phyloP scores from a whole-genome alignment of 257 asterid species.

The Penstemon barbatus region DNA sequence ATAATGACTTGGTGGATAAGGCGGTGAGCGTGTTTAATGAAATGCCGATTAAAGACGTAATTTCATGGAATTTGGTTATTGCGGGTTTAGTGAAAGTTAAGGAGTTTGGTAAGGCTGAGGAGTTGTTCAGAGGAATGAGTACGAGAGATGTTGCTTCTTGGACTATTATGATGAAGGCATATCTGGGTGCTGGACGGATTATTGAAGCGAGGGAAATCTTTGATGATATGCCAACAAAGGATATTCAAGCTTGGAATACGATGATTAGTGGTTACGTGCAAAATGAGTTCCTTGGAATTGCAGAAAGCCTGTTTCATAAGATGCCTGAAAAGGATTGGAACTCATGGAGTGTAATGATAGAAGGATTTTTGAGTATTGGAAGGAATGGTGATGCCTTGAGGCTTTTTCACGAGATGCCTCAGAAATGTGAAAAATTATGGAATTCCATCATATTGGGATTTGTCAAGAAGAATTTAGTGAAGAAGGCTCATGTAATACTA shows the following conservation, averaged over 20 bases:
- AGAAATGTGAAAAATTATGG: slow-evolving; percentile 45
- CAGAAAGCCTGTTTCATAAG: slow-evolving; percentile 62
- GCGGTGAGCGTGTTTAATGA: slow-evolving; percentile 41
- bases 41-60: slow-evolving; percentile 54
- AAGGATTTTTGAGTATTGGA: slow-evolving; percentile 40
- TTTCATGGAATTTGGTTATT: slow-evolving; percentile 65
- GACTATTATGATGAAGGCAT: slow-evolving; percentile 67
- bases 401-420: slow-evolving; percentile 51
- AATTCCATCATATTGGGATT: slow-evolving; percentile 48
- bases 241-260: slow-evolving; percentile 59
- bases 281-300: slow-evolving; percentile 36
- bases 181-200: slow-evolving; percentile 43
- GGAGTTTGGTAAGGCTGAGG: slow-evolving; percentile 45
- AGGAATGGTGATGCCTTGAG: slow-evolving; percentile 46
- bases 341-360: slow-evolving; percentile 56
- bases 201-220: slow-evolving; percentile 51
- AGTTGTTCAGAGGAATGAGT: slow-evolving; percentile 44
- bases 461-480: slow-evolving; percentile 41
- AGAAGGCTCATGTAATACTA: slow-evolving; percentile 53
- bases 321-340: slow-evolving; percentile 54
- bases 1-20: slow-evolving; percentile 42
- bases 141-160: slow-evolving; percentile 52
- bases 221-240: slow-evolving; percentile 56
- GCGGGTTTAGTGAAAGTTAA: slow-evolving; percentile 51
- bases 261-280: slow-evolving; percentile 52